Evolutionary conservation across 116 monocot genomes (phyloP).

Genomic region (Iris pallida): DNA sequence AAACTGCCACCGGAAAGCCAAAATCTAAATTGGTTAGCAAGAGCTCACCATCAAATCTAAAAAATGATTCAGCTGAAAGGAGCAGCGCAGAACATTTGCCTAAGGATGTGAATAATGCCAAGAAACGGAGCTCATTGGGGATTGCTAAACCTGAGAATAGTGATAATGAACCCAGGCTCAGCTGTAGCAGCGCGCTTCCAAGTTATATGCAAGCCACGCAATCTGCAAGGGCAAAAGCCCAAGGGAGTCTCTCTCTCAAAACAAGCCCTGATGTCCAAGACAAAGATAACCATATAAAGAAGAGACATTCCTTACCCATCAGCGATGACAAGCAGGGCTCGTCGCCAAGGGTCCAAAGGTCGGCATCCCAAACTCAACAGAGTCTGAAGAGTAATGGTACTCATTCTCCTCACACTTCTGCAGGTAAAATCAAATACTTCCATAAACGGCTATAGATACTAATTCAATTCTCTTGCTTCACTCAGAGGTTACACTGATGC

Average conservation of each 20-base stretch:
- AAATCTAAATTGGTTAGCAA: constrained; percentile 24
- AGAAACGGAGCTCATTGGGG: constrained; percentile 42
- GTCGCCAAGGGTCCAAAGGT: constrained; percentile 69
- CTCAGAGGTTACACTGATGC: no score
- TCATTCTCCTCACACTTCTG: constrained; percentile 46
- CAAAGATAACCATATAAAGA: constrained; percentile 43
- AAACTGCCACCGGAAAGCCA: constrained; percentile 18
- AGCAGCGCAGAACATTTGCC: constrained; percentile 31
- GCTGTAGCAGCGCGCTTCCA: constrained; percentile 58
- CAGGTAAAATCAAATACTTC: constrained; percentile 36
- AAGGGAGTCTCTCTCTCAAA: constrained; percentile 50
- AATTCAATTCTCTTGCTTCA: background rate
- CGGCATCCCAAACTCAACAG: constrained; percentile 48
- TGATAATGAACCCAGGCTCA: constrained; percentile 54
- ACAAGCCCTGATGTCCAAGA: constrained; percentile 58
- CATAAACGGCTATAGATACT: background rate
- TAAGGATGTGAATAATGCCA: constrained; percentile 42
- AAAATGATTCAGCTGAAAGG: constrained; percentile 32
- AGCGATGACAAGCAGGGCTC: constrained; percentile 46
- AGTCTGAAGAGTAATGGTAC: constrained; percentile 32
- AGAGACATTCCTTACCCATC: constrained; percentile 54
- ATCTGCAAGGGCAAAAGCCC: constrained; percentile 77
- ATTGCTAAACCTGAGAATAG: constrained; percentile 30
- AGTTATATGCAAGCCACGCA: constrained; percentile 89
- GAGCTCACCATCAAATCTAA: constrained; percentile 38